These are phyloP conservation scores for Zygosaccharomyces lentus DNA, from an alignment of 805 yeast species.

Conservation along the genomic window DNA sequence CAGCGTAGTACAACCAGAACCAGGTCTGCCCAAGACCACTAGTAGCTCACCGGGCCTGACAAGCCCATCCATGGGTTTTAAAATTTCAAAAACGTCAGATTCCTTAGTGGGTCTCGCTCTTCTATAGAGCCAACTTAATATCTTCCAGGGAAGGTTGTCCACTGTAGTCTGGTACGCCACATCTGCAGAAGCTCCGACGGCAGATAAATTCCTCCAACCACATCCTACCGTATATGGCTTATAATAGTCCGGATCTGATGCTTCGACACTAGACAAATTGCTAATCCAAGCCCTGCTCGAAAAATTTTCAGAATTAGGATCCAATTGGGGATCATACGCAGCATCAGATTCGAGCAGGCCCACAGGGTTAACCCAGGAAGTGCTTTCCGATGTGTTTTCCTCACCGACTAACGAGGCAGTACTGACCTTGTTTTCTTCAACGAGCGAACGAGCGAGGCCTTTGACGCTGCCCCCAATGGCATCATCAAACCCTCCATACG, in stretches of 20 bases:
- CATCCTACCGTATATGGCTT: slow-evolving; percentile 58
- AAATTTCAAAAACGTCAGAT: slow-evolving; percentile 43
- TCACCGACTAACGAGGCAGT: neutral
- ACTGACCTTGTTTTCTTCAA: neutral
- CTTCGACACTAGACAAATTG: slow-evolving; percentile 51
- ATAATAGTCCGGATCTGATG: slow-evolving; percentile 56
- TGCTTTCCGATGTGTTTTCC: neutral
- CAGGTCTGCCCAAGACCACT: slow-evolving; percentile 73
- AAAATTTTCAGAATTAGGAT: slow-evolving; percentile 55
- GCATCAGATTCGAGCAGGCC: slow-evolving; percentile 15
- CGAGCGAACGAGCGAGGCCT: neutral
- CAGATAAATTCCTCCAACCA: slow-evolving; percentile 54
- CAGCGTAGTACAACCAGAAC: slow-evolving; percentile 69
- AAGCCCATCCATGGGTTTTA: slow-evolving; percentile 63
- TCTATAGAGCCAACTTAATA: slow-evolving; percentile 21
- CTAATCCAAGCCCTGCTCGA: slow-evolving; percentile 64
- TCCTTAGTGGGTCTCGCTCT: slow-evolving; percentile 23
- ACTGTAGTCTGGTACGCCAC: slow-evolving; percentile 64
- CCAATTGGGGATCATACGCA: slow-evolving; percentile 40
- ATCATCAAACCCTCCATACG: slow-evolving; percentile 3
- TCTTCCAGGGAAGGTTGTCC: slow-evolving; percentile 39
- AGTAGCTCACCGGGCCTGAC: slow-evolving; percentile 60
- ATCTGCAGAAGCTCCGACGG: slow-evolving; percentile 62
- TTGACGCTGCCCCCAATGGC: neutral
- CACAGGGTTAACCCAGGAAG: slow-evolving; percentile 28